A percentile compares a stretch with the other conserved stretches of the same genome.
These are phyloP conservation scores for Clarireedia monteithiana DNA, from an alignment of 2,329 filamentous ascomycete species.

Conservation along the genomic window DNA sequence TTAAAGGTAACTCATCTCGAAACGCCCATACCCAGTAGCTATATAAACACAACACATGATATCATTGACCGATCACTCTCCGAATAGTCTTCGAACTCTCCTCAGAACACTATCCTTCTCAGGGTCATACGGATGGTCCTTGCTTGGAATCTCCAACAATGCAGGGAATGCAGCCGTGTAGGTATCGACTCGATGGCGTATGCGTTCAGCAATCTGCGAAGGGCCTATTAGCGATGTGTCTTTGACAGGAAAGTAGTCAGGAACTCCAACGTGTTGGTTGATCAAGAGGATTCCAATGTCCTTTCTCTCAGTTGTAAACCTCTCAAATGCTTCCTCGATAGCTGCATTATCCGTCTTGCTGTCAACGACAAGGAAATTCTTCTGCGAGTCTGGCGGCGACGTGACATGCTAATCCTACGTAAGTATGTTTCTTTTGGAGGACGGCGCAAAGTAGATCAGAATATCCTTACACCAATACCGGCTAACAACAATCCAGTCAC, in stretches of 20 bases:
- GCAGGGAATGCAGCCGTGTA: slow-evolving; percentile 96
- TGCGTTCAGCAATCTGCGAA: slow-evolving; percentile 78
- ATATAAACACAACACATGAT: slow-evolving; percentile 7
- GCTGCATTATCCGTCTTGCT: slow-evolving; percentile 79
- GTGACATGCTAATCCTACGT: slow-evolving; percentile 68
- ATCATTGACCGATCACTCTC: slow-evolving; percentile 37
- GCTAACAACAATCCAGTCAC: slow-evolving; percentile 93
- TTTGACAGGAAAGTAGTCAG: background rate
- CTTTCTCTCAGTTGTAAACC: slow-evolving; percentile 82
- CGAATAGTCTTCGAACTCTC: slow-evolving; percentile 68
- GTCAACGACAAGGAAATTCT: slow-evolving; percentile 98
- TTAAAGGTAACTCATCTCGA: slow-evolving; percentile 3
- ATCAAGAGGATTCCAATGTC: slow-evolving; percentile 96
- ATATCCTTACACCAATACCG: slow-evolving; percentile 74
- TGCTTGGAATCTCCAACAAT: slow-evolving; percentile 92
- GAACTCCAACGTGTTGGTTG: slow-evolving; percentile 77
- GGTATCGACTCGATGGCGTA: slow-evolving; percentile 81
- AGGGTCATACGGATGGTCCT: slow-evolving; percentile 97
- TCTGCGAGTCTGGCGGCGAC: slow-evolving; percentile 76
- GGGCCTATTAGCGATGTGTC: slow-evolving; percentile 1
- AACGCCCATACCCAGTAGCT: slow-evolving; percentile 7
- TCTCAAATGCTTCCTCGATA: slow-evolving; percentile 85
- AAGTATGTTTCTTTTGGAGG: slow-evolving; percentile 7
- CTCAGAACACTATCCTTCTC: slow-evolving; percentile 97
- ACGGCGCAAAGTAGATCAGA: background rate